These are phyloP conservation scores for Tieghemiomyces parasiticus DNA, from an alignment of 192 early-diverging fungal species.

Conservation along the genomic window DNA sequence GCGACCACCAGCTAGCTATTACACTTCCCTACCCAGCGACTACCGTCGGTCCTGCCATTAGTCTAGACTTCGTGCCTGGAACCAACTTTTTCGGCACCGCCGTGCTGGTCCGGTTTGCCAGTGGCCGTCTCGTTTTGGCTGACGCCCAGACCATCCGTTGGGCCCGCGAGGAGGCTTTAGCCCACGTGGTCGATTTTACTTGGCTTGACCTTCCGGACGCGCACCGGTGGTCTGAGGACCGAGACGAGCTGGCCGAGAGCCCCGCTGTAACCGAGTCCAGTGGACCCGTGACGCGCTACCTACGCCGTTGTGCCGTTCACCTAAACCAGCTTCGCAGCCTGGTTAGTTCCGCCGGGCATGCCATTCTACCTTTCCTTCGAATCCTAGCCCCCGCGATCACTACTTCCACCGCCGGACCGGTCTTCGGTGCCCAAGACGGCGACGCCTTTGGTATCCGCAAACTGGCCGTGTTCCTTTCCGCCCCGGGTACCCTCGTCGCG, in stretches of 20 bases:
- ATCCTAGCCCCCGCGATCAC: background rate
- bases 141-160: constrained; percentile 24
- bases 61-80: background rate
- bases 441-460: constrained; percentile 78
- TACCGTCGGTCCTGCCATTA: background rate
- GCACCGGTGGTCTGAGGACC: constrained; percentile 15
- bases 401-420: background rate
- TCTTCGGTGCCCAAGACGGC: constrained; percentile 23
- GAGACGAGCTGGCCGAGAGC: constrained; percentile 21
- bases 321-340: constrained; percentile 14
- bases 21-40: background rate
- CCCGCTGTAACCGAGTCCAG: constrained; percentile 30
- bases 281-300: constrained; percentile 42
- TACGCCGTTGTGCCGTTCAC: constrained; percentile 27
- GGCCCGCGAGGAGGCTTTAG: constrained; percentile 75
- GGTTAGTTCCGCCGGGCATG: constrained; percentile 3
- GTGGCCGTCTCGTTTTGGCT: background rate
- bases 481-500: constrained; percentile 68
- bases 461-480: constrained; percentile 63
- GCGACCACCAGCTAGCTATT: too few species aligned
- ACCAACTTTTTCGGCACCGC: background rate
- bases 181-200: constrained; percentile 44
- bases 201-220: constrained; percentile 75
- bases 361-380: constrained; percentile 10
- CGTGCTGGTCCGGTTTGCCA: background rate